Base-by-base conservation (phyloP, 2,329 filamentous ascomycete species). In the Penicillium sp. region DNA sequence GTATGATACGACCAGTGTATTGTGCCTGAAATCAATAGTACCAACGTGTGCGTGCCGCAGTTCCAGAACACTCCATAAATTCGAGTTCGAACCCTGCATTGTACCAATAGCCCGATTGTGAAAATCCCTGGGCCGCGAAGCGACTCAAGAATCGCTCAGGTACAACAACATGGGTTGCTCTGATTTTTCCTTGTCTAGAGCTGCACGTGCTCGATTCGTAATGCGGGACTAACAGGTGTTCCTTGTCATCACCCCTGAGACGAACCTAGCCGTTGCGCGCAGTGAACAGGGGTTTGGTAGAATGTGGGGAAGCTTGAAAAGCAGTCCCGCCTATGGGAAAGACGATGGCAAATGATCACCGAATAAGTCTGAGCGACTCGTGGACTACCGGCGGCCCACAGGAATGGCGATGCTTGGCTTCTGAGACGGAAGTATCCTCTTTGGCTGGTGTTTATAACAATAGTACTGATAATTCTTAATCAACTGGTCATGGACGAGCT, bases 231-330 rank as follows among this genome's bases (percentile, higher is more conserved):
- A 46, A 33, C 16, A 25, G 36, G 30, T 14, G 40, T 25, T 16
- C 29, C 39, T 29, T 49, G 47, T 27, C 22, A 39, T n/a, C 18
- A 12, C 31, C 46, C 40, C 35, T 33, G 28, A 28, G 14, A 37
- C 35, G 13, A 38, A 34, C 10, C 25, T 18, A 19, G 22, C 41
- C 37, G 29, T 39, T 49, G 41, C 11, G 41, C 11, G 41, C 41
- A 36, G 22, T 43, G 41, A 46, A 22, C 47, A 49, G 41, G 47
- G 47, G 36, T 40, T 46, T 46, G 35, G n/a, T n/a, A 14, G 28
- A 14, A 13, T 36, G 38, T 43, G 35, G 41, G 18, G 46, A 35
- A 13, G 7, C 33, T 49, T 35, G 27, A 27, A 30, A 30, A 12
- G 10, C 25, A 46, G 29, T n/a, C 28, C 11, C 29, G 22, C 41